Percentiles rank a stretch among this genome's conserved stretches.
These are phyloP conservation scores for Nicotiana tabacum DNA, from an alignment of 257 asterid species.

Conservation along the genomic window DNA sequence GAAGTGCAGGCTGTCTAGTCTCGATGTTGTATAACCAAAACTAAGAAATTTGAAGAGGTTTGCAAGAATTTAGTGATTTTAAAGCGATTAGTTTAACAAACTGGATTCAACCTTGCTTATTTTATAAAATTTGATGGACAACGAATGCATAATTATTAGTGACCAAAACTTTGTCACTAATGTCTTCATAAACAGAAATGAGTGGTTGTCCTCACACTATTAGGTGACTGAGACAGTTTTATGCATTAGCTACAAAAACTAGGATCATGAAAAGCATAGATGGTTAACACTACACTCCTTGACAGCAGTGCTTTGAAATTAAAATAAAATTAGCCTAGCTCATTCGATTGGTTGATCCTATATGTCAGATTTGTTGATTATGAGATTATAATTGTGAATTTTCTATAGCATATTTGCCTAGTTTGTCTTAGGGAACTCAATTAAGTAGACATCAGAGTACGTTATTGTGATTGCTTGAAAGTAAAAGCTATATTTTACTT, in stretches of 20 bases:
- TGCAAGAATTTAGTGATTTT: background rate
- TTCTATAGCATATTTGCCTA: background rate
- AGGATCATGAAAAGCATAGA: background rate
- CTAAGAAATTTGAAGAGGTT: background rate
- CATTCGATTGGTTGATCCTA: background rate
- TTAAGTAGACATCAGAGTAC: background rate
- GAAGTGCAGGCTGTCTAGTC: background rate
- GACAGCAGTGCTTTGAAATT: background rate
- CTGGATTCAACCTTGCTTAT: background rate
- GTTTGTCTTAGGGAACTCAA: background rate
- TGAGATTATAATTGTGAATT: background rate
- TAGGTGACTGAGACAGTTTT: background rate
- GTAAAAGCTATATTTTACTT: slow-evolving; percentile 4
- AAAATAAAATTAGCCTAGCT: background rate
- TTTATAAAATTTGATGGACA: background rate
- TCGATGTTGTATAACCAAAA: background rate
- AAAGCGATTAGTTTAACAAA: background rate
- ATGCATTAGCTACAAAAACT: background rate
- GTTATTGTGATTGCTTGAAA: background rate
- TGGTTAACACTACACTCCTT: background rate
- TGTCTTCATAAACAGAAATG: background rate
- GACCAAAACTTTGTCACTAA: background rate
- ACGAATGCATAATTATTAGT: background rate
- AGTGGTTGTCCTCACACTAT: background rate
- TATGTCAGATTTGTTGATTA: background rate